Percentiles rank a stretch among this genome's conserved stretches.
Evolutionary conservation across 495 filamentous ascomycete species (phyloP).

Genomic region (Bathelium albidoporum): DNA sequence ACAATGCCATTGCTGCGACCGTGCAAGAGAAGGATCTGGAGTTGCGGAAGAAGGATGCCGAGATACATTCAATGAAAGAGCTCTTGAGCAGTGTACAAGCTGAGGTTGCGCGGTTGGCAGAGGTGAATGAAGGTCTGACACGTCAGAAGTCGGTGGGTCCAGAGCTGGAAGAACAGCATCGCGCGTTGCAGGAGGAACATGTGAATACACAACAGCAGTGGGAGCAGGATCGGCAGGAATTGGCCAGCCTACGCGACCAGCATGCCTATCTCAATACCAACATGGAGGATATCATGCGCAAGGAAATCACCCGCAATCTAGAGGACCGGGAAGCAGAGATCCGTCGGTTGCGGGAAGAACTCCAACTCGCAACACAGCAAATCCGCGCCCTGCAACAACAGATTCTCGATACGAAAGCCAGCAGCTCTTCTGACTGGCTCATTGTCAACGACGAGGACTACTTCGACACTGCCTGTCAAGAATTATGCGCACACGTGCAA

Average conservation of each 20-base stretch:
- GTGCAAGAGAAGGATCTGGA: conserved; percentile 46
- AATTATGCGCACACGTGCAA: conserved; percentile 85
- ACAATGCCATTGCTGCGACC: conserved; percentile 42
- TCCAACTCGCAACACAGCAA: conserved; percentile 66
- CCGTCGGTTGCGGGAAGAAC: conserved; percentile 59
- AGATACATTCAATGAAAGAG: conserved; percentile 68
- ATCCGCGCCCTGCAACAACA: conserved; percentile 74
- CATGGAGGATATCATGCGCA: conserved; percentile 53
- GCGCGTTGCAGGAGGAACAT: conserved; percentile 50
- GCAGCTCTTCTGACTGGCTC: conserved; percentile 54
- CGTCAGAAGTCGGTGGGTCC: neutral
- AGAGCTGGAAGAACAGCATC: conserved; percentile 46
- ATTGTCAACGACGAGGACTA: conserved; percentile 79
- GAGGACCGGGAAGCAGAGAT: conserved; percentile 72
- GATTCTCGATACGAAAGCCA: conserved; percentile 56
- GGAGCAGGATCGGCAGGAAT: conserved; percentile 43
- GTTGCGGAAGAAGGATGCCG: conserved; percentile 53
- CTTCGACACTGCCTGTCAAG: conserved; percentile 87
- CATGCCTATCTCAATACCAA: conserved; percentile 48
- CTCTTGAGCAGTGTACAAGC: conserved; percentile 68
- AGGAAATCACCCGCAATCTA: conserved; percentile 50
- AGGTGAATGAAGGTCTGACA: conserved; percentile 62
- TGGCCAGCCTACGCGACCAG: conserved; percentile 51
- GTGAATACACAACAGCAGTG: conserved; percentile 41
- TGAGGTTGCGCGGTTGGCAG: conserved; percentile 62